These are phyloP conservation scores for Forsythia viridissima DNA, from an alignment of 257 asterid species.

Conservation along the genomic window DNA sequence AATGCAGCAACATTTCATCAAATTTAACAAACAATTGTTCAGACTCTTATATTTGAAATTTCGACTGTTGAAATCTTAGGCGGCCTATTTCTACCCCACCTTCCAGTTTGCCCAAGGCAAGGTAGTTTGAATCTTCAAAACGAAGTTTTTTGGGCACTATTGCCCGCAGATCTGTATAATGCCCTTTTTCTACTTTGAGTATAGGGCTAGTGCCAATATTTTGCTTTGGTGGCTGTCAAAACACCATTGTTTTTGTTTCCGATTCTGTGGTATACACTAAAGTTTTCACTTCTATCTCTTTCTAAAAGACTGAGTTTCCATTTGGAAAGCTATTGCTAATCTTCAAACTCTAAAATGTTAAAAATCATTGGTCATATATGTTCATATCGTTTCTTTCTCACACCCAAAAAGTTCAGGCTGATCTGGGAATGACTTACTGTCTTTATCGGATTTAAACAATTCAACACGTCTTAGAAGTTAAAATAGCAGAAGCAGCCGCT, in stretches of 20 bases:
- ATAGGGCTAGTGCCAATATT: neutral
- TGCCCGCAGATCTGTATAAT: too few relatives aligned
- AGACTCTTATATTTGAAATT: neutral
- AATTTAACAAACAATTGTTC: neutral
- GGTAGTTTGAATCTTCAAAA: neutral
- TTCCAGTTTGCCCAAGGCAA: too few relatives aligned
- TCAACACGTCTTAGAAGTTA: slow-evolving; percentile 1
- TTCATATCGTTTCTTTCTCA: neutral
- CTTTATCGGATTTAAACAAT: slow-evolving; percentile 5
- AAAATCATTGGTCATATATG: neutral
- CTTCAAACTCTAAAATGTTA: neutral
- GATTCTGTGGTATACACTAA: too few relatives aligned
- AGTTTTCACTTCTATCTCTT: neutral
- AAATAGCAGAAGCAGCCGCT: neutral
- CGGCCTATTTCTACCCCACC: neutral
- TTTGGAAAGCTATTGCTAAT: neutral
- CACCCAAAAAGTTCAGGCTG: neutral
- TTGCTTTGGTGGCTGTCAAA: neutral
- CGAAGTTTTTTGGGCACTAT: neutral
- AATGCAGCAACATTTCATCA: too few relatives aligned
- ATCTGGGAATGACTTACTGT: neutral
- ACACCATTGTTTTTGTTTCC: neutral
- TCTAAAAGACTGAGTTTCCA: neutral
- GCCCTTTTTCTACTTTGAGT: neutral
- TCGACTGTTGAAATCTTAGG: neutral